These are phyloP conservation scores for Coemansia sp. DNA, from an alignment of 192 early-diverging fungal genomes.

Conservation along the genomic window DNA sequence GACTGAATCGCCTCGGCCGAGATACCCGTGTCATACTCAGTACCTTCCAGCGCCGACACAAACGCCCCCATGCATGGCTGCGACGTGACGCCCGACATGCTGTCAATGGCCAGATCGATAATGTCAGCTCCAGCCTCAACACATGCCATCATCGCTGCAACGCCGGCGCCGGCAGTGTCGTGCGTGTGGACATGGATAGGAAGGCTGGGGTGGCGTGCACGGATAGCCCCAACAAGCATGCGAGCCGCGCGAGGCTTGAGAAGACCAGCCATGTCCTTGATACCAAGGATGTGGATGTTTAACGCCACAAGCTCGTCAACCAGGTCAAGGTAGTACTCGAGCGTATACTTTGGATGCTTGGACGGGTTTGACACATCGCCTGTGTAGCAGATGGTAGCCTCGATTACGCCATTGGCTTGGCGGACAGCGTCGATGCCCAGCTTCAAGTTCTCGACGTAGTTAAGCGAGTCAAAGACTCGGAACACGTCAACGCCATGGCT, in stretches of 20 bases:
- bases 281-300: constrained; percentile 89
- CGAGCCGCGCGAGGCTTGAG: constrained; percentile 90
- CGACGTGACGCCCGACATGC: constrained; percentile 93
- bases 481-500: constrained; percentile 92
- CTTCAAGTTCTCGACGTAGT: constrained; percentile 95
- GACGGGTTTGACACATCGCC: constrained; percentile 89
- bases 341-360: constrained; percentile 75
- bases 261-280: constrained; percentile 97
- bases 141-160: constrained; percentile 90
- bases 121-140: constrained; percentile 92
- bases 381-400: constrained; percentile 89
- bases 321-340: constrained; percentile 91
- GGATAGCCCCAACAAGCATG: constrained; percentile 83
- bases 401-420: constrained; percentile 90
- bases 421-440: constrained; percentile 92
- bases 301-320: constrained; percentile 82
- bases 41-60: constrained; percentile 78
- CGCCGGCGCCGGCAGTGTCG: constrained; percentile 96
- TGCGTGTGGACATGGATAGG: constrained; percentile 97
- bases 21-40: constrained; percentile 83
- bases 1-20: constrained; percentile 72
- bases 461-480: constrained; percentile 97
- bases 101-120: constrained; percentile 89
- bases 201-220: constrained; percentile 80
- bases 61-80: constrained; percentile 98